Base-by-base conservation (phyloP, 2,329 filamentous ascomycete species). In the Achaetomium macrosporum region DNA sequence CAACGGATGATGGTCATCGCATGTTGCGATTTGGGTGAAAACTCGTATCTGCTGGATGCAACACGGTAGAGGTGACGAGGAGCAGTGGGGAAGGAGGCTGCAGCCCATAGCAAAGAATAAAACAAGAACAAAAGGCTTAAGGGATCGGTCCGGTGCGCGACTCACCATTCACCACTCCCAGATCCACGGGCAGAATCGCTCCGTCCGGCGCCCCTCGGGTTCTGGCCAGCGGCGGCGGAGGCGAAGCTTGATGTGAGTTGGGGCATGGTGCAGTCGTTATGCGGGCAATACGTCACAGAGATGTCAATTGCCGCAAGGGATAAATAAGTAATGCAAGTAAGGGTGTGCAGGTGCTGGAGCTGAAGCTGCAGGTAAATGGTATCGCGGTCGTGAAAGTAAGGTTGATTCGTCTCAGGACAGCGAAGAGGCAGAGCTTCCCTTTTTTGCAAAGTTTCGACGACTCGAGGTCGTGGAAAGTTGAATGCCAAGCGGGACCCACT, bases 241-340 rank as follows among this genome's bases (percentile, higher is more conserved):
- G 87, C 87, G 73, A 91, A 91, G 77, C 85, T 90, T 64, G 87
- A 89, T 65, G 86, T 84, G 70, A 90, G 80, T 74, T 87, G 82
- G 74, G 85, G 81, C 86, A 90, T 66, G 62, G 61, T 61, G 51
- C 47, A 17, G 47, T 40, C 45, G 40, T 39, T n/a, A 16, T 40
- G 39, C 47, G 19, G 33, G 33, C 19, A 29, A 42, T 37, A n/a
- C 35, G 15, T 13, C 15, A 5, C 10, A 35, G 33, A 12, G 10
- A 15, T 13, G 35, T 3, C n/a, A 25, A 15, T 40, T n/a, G 39
- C 30, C 17, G 10, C n/a, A 8, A 20, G 42, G 43, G 29, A 44
- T 33, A 42, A 42, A 20, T 43, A 40, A 13, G 17, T 6, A 17
- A 31, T 51, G 47, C 19, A 31, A 31, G 11, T 42, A 36, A 15